A percentile compares a stretch with the other conserved stretches of the same genome.
Conservation (phyloP, 2,329 filamentous ascomycete genomes). For the Pseudogymnoascus sp. region DNA sequence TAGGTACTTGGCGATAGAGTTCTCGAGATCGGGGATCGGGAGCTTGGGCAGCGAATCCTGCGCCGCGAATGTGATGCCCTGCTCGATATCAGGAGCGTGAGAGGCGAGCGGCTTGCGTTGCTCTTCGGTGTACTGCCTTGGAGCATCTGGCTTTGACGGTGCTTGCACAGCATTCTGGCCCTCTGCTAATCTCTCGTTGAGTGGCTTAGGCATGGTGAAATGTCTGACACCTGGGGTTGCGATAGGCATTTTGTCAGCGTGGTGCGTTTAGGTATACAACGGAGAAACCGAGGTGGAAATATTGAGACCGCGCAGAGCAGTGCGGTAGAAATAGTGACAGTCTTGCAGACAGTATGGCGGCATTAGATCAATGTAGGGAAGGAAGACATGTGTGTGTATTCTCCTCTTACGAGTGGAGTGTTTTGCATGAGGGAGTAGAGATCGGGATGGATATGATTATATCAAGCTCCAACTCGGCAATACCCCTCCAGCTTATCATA, state of each 20-base stretch:
- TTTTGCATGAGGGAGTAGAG: not conserved
- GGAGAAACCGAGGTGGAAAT: constrained; percentile 71
- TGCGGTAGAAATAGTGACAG: constrained; percentile 90
- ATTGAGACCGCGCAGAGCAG: constrained; percentile 75
- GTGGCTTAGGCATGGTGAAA: constrained; percentile 62
- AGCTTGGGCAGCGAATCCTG: constrained; percentile 87
- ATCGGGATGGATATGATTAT: not conserved
- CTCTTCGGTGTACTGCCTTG: constrained; percentile 33
- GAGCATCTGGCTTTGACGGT: not conserved
- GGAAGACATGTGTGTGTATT: not conserved
- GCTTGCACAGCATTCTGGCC: constrained; percentile 5
- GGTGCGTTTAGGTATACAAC: constrained; percentile 53
- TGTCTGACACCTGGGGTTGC: constrained; percentile 57
- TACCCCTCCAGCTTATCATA: not conserved
- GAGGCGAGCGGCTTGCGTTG: constrained; percentile 38
- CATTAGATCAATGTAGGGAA: constrained; percentile 40
- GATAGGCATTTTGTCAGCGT: constrained; percentile 49
- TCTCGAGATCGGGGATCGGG: constrained; percentile 81
- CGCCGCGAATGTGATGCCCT: constrained; percentile 74
- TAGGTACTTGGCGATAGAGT: constrained; percentile 71
- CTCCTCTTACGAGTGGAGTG: not conserved
- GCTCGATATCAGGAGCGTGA: constrained; percentile 42
- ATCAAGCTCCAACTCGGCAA: not conserved
- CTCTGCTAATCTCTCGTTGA: constrained; percentile 59
- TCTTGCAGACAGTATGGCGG: constrained; percentile 74